A percentile compares a stretch with the other conserved stretches of the same genome.
phyloP scores from a whole-genome alignment of 805 yeast genomes.

The Starmerella kuoi region DNA sequence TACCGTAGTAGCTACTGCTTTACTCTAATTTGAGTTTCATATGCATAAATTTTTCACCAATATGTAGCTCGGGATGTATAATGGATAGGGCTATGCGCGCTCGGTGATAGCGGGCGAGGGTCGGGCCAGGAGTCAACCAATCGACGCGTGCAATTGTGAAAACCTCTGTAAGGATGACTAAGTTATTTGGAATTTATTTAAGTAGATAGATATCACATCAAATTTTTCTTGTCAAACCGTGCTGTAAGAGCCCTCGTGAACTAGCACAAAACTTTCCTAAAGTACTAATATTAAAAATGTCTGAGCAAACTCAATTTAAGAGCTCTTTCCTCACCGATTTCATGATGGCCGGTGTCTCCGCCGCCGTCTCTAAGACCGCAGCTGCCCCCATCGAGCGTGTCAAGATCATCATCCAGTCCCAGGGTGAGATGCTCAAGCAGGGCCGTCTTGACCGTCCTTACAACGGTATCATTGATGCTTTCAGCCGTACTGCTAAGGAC shows the following conservation, averaged over 20 bases:
- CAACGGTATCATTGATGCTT: slow-evolving; percentile 81
- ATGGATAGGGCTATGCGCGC: not conserved
- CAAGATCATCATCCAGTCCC: slow-evolving; percentile 85
- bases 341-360: slow-evolving; percentile 96
- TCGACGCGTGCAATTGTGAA: not conserved
- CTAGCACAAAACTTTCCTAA: not conserved
- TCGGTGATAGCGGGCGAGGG: slow-evolving; percentile 2
- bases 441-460: slow-evolving; percentile 78
- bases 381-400: slow-evolving; percentile 95
- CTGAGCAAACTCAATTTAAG: not conserved
- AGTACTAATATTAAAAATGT: not conserved
- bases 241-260: no score
- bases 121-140: not conserved
- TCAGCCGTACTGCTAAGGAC: slow-evolving; percentile 79
- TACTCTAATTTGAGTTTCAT: no score
- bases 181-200: not conserved
- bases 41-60: not conserved
- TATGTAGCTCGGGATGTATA: not conserved
- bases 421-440: slow-evolving; percentile 92
- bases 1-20: no score
- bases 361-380: slow-evolving; percentile 91
- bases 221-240: not conserved
- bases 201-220: not conserved
- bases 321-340: slow-evolving; percentile 40
- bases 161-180: not conserved